Percentiles rank a stretch among this genome's conserved stretches.
Evolutionary conservation across 2,329 filamentous ascomycete species (phyloP).

Genomic region (Podosphaera xanthii): DNA sequence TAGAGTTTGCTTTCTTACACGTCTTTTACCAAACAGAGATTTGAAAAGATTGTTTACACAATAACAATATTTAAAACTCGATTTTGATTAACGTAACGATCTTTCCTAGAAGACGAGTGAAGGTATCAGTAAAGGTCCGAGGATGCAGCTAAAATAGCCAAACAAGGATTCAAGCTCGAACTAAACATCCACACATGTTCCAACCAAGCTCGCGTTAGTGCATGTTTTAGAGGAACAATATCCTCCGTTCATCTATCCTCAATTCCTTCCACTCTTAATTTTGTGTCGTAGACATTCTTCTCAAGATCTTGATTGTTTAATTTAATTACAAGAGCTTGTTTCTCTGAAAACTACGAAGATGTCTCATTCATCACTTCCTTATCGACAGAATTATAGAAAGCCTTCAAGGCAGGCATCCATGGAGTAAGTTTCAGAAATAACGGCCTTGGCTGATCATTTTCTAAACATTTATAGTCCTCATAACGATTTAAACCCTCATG

Average conservation of each 20-base stretch:
- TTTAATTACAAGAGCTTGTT: not conserved
- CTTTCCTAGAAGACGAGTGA: no score
- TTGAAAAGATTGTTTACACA: no score
- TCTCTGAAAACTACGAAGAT: conserved; percentile 1
- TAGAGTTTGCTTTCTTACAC: no score
- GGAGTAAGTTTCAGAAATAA: conserved; percentile 10
- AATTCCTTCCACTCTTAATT: not conserved
- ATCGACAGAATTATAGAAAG: conserved; percentile 13
- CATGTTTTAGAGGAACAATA: no score
- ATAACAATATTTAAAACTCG: no score
- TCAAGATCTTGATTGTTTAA: not conserved
- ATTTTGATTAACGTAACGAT: no score
- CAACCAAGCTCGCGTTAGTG: no score
- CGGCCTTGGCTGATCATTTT: not conserved
- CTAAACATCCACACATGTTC: no score
- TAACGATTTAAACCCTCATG: conserved; percentile 16
- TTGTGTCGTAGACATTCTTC: not conserved
- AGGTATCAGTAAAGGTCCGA: no score
- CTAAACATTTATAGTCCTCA: conserved; percentile 12
- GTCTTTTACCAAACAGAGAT: no score
- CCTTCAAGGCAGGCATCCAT: conserved; percentile 16
- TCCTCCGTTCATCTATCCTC: not conserved
- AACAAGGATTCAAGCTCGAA: no score
- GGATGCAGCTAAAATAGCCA: no score
- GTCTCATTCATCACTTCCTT: conserved; percentile 6